Evolutionary conservation across 805 yeast genomes (phyloP).

Genomic region (Candida piceae): DNA sequence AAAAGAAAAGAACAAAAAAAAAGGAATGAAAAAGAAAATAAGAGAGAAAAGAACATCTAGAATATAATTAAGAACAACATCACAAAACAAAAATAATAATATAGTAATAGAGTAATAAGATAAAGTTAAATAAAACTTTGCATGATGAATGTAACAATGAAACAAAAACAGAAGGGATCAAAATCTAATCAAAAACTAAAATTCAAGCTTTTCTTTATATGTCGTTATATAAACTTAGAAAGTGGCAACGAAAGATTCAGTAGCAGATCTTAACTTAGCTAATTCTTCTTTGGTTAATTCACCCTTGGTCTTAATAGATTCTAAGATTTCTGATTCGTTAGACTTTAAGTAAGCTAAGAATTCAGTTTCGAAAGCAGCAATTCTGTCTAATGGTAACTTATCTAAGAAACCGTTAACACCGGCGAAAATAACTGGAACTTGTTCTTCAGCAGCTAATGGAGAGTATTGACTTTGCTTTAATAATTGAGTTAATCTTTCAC

Average conservation of each 20-base stretch:
- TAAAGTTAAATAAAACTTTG: background rate
- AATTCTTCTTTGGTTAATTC: conserved; percentile 83
- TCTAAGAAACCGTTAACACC: conserved; percentile 99
- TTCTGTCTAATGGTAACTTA: conserved; percentile 73
- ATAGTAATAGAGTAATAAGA: background rate
- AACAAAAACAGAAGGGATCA: conserved; percentile 11
- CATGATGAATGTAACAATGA: conserved; percentile 2
- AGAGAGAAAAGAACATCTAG: no score
- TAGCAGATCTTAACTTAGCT: conserved; percentile 82
- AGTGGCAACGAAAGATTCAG: conserved; percentile 90
- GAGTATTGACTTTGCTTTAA: conserved; percentile 96
- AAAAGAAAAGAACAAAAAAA: background rate
- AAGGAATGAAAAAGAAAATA: conserved; percentile 1
- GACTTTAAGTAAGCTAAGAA: conserved; percentile 91
- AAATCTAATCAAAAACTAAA: conserved; percentile 2
- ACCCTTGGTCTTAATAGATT: conserved; percentile 84
- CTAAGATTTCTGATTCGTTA: conserved; percentile 78
- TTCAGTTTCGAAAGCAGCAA: conserved; percentile 86
- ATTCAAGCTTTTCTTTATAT: conserved; percentile 3
- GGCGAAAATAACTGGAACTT: conserved; percentile 96
- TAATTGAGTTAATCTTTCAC: conserved; percentile 99
- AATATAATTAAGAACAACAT: conserved; percentile 18
- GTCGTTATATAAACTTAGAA: conserved; percentile 42
- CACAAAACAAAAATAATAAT: conserved; percentile 6
- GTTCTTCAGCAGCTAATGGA: conserved; percentile 98